Evolutionary conservation across 805 yeast genomes (phyloP).

Genomic region (Wickerhamiella cacticola): DNA sequence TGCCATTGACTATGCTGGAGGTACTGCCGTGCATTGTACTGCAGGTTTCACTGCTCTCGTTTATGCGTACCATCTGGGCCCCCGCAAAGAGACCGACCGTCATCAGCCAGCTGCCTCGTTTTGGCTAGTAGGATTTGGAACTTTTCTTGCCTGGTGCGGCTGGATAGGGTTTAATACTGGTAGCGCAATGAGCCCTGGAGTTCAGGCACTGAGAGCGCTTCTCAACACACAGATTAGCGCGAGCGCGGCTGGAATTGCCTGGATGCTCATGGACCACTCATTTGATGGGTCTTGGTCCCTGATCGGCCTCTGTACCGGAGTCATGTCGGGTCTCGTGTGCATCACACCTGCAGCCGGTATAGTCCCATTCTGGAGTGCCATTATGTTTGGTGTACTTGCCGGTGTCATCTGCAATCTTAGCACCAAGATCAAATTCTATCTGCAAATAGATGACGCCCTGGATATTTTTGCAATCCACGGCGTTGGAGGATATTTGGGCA

Average conservation of each 20-base stretch:
- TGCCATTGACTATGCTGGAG: constrained; percentile 62
- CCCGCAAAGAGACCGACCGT: constrained; percentile 35
- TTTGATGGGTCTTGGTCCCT: constrained; percentile 82
- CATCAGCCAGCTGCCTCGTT: constrained; percentile 53
- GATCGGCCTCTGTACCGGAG: constrained; percentile 88
- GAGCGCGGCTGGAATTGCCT: constrained; percentile 36
- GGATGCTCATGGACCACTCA: constrained; percentile 34
- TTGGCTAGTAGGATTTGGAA: constrained; percentile 53
- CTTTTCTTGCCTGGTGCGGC: constrained; percentile 59
- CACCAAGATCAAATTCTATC: constrained; percentile 58
- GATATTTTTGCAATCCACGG: constrained; percentile 73
- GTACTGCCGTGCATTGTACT: constrained; percentile 63
- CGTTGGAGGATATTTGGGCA: constrained; percentile 32
- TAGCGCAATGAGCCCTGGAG: constrained; percentile 34
- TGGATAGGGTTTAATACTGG: constrained; percentile 76
- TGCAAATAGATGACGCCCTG: constrained; percentile 85
- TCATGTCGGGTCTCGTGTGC: constrained; percentile 86
- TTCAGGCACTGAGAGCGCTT: constrained; percentile 37
- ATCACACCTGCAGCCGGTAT: constrained; percentile 96
- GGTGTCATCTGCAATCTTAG: constrained; percentile 74
- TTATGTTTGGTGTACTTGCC: constrained; percentile 60
- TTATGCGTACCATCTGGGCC: constrained; percentile 53
- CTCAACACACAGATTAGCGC: constrained; percentile 45
- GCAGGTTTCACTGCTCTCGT: constrained; percentile 63
- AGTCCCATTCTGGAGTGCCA: constrained; percentile 74